Evolutionary conservation across 352 stramenopile species (phyloP), one percentile per base, ranked within the genome.

Genomic region (Globisporangium cystogenes): DNA sequence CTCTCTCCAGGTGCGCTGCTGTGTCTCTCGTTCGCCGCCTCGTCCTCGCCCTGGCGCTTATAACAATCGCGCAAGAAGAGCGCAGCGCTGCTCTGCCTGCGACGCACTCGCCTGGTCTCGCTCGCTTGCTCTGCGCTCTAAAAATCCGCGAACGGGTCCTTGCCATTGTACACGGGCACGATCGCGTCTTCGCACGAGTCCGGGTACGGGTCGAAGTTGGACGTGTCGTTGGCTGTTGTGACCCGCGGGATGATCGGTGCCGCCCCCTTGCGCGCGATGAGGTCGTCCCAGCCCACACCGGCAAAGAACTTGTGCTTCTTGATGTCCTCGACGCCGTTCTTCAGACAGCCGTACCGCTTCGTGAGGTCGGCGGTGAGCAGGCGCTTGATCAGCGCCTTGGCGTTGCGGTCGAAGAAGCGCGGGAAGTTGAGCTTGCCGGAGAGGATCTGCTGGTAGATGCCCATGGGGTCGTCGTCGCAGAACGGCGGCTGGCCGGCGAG

Each of bases 241-340:
- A 98, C 82, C 48, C 93, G 79, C 35, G 93, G 95, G 53, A 98
- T 92, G 65, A 98, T 98, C 50, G 95, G 95, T 27, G 93, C 83
- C 7, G 87, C 69, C 11, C 96, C 70, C 64, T 98, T 95, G 65
- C 82, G 75, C 57, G 82, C 75, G 20, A 98, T 53, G 27, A 98
- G 64, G 44, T 90, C 80, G 21, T 97, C 84, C 75, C 90, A 99
- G 65, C 96, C 87, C 35, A 98, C 65, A 36, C 86, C 88, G 20
- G 68, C 60, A 61, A 98, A 98, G 70, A 95, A 99, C 72, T 98
- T 98, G 78, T 98, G 90, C 53, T 96, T 96, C 75, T 98, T 98
- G 53, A 99, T 97, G 65, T 99, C 96, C 37, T 92, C 68, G 4
- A 96, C 90, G 8, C 95, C 96, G 55, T 89, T 93, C 81, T 98